Base-by-base conservation (phyloP, 2,329 filamentous ascomycete species). In the Exophiala phaeomuriformis region DNA sequence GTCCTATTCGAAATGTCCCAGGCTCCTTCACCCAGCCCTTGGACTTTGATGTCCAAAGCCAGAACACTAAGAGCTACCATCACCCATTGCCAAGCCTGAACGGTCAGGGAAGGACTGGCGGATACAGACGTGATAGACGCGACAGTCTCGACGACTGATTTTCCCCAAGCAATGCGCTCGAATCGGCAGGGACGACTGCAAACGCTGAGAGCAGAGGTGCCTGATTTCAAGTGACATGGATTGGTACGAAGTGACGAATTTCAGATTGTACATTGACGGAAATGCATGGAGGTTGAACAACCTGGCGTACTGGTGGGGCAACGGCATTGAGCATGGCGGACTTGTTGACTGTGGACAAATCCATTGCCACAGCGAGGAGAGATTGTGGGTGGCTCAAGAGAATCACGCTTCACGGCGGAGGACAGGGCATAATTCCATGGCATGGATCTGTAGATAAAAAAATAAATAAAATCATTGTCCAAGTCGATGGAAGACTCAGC, bases 21-120 rank as follows among this genome's bases (percentile, higher is more conserved):
- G 71, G 69, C 5, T 68, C 69, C 35, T 75, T 73, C 61, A 69
- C 71, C 4, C 69, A 74, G 37, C 71, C 72, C 2, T 55, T 74
- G 28, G 72, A 75, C 56, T 70, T 75, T 57, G 71, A 71, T 5
- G 64, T 2, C 60, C 69, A 33, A 63, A 70, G 10, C 67, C 70
- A 8, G 66, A 71, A 41, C 70, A 75, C 56, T 64, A 79, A 77
- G 65, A 72, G 71, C 45, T 82, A 82, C 61, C 75, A 76, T 29
- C 78, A 79, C 66, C 73, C 78, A 5, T 77, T 82, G 46, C 78
- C 79, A 0, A 77, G 76, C 0, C 60, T 81, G 61, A 52, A 50
- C 47, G 59, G 59, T 9, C 55, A 57, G 43, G 55, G 31, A 32
- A 55, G 48, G 29, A 55, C 56, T 31, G 55, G 56, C 43, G 61